phyloP scores from a whole-genome alignment of 768 basidiomycete species.

The Porphyrellus cyaneotinctus region DNA sequence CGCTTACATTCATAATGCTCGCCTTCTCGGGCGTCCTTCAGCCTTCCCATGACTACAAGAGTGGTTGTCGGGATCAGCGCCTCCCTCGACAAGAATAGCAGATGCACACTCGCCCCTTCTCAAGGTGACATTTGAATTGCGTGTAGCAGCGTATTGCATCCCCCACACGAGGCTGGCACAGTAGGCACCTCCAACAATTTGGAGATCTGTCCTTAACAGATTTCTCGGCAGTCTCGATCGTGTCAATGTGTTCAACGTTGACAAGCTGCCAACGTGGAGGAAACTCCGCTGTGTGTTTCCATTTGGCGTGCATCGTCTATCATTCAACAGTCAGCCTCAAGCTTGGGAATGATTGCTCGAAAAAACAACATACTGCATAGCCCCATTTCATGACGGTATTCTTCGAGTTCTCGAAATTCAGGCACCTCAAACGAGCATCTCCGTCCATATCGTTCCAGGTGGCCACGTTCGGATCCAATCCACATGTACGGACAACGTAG shows the following conservation, averaged over 20 bases:
- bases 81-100: too few species aligned
- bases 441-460: slow-evolving; percentile 3
- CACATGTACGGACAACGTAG: slow-evolving; percentile 1
- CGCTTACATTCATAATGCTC: not conserved
- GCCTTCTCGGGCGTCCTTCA: not conserved
- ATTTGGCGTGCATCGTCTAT: not conserved
- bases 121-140: not conserved
- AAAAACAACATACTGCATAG: not conserved
- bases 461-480: slow-evolving; percentile 3
- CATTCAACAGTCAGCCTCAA: not conserved
- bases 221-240: not conserved
- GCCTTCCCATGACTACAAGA: not conserved
- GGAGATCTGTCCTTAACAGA: not conserved
- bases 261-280: too few species aligned
- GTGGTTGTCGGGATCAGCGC: too few species aligned
- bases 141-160: not conserved
- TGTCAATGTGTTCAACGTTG: not conserved
- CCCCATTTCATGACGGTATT: not conserved
- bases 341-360: not conserved
- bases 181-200: not conserved
- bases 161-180: slow-evolving; percentile 2
- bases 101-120: too few species aligned
- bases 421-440: slow-evolving; percentile 6
- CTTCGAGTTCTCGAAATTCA: not conserved
- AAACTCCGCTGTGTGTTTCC: not conserved